A percentile compares a stretch with the other conserved stretches of the same genome.
phyloP scores from a whole-genome alignment of 106 monocot species.

The Cymbidium sinense region DNA sequence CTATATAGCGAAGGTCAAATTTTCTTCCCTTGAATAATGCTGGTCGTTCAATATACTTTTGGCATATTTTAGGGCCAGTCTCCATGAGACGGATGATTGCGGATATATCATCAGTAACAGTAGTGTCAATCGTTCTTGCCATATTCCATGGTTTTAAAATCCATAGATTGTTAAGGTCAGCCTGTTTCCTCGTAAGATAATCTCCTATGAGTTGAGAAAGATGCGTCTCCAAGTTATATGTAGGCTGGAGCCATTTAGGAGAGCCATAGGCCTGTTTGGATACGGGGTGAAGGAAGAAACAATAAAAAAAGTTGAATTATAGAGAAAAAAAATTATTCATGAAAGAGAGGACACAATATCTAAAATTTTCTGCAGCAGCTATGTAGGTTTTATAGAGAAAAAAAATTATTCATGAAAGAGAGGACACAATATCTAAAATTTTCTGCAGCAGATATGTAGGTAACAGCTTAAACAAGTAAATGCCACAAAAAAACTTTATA shows the following conservation, averaged over 20 bases:
- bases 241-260: constrained; percentile 95
- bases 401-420: too few relatives aligned
- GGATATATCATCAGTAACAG: constrained; percentile 72
- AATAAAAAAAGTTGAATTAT: neutral
- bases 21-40: constrained; percentile 79
- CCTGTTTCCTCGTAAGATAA: constrained; percentile 44
- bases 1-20: constrained; percentile 93
- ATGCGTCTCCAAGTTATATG: constrained; percentile 86
- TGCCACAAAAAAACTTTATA: neutral
- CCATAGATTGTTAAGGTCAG: constrained; percentile 67
- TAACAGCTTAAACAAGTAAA: neutral
- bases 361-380: too few relatives aligned
- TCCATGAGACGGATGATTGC: constrained; percentile 94
- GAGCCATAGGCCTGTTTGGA: constrained; percentile 68
- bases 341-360: too few relatives aligned
- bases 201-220: constrained; percentile 84
- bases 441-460: neutral
- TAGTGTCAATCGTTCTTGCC: constrained; percentile 96
- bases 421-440: too few relatives aligned
- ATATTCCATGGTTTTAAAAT: constrained; percentile 99
- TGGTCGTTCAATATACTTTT: constrained; percentile 92
- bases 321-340: neutral
- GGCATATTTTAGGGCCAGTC: constrained; percentile 97
- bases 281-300: neutral
- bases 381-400: too few relatives aligned